A percentile compares a stretch with the other conserved stretches of the same genome.
Evolutionary conservation across 495 filamentous ascomycete species (phyloP).

Genomic region (Neurospora sp.): DNA sequence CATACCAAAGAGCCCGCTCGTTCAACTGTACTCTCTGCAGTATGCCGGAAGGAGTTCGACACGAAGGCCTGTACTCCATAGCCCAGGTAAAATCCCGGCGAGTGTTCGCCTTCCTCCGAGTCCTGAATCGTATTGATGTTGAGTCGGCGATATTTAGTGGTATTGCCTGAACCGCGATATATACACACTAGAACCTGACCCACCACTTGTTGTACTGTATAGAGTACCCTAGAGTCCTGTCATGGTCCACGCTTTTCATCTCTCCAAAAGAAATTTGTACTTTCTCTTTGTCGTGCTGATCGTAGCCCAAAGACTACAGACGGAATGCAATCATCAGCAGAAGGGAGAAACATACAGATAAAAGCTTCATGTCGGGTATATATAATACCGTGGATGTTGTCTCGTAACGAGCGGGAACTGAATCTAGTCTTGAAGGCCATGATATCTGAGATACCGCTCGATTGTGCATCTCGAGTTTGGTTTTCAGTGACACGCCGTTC

Average conservation of each 20-base stretch:
- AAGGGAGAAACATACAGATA: neutral
- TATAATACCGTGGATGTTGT: neutral
- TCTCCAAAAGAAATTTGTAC: neutral
- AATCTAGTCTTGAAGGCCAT: neutral
- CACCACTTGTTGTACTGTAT: neutral
- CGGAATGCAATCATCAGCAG: neutral
- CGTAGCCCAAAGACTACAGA: neutral
- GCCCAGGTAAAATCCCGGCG: neutral
- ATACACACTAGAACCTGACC: neutral
- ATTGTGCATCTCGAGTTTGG: neutral
- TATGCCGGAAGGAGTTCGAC: neutral
- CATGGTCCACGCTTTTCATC: neutral
- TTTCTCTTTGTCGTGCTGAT: neutral
- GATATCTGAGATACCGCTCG: neutral
- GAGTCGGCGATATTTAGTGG: neutral
- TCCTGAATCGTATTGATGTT: neutral
- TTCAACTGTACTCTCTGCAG: neutral
- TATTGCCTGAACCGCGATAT: neutral
- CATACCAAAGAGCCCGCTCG: neutral
- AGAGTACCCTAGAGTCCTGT: neutral
- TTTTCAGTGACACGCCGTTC: neutral
- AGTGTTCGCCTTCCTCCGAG: neutral
- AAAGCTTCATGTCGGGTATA: neutral
- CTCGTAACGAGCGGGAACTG: neutral
- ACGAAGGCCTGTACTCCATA: neutral